A percentile compares a stretch with the other conserved stretches of the same genome.
Conservation (phyloP, 1,139 yeast genomes). For the Blastobotrys aristatus region DNA sequence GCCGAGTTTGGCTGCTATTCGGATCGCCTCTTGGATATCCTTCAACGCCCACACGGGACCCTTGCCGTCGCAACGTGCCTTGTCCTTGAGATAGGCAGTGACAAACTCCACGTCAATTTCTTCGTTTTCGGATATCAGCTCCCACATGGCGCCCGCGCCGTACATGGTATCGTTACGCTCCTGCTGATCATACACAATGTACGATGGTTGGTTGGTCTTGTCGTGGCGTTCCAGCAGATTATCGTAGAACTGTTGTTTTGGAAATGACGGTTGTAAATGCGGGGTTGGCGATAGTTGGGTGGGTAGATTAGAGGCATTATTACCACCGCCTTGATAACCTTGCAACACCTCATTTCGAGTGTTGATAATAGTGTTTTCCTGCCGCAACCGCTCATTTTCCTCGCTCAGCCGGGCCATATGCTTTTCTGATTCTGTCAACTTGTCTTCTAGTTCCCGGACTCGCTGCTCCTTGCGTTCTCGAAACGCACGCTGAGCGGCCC, state of each 20-base stretch:
- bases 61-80: conserved; percentile 71
- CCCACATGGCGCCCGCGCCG: conserved; percentile 82
- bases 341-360: conserved; percentile 55
- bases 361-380: conserved; percentile 49
- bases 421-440: conserved; percentile 54
- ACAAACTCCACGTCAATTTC: conserved; percentile 53
- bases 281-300: not conserved
- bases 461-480: conserved; percentile 77
- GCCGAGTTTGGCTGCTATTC: conserved; percentile 4
- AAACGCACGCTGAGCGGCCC: conserved; percentile 89
- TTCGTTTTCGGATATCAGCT: conserved; percentile 46
- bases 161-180: conserved; percentile 41
- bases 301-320: not conserved
- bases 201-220: conserved; percentile 21
- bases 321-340: conserved; percentile 1
- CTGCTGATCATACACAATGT: conserved; percentile 30
- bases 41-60: conserved; percentile 65
- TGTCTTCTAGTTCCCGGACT: conserved; percentile 60
- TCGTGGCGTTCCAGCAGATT: conserved; percentile 23
- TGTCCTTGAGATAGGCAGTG: conserved; percentile 56
- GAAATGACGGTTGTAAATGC: conserved; percentile 19
- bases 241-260: conserved; percentile 24
- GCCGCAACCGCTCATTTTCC: conserved; percentile 51
- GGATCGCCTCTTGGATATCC: conserved; percentile 23
- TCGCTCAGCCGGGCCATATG: conserved; percentile 49